Conservation (phyloP, 257 asterid species). For the Gentiana straminea region DNA sequence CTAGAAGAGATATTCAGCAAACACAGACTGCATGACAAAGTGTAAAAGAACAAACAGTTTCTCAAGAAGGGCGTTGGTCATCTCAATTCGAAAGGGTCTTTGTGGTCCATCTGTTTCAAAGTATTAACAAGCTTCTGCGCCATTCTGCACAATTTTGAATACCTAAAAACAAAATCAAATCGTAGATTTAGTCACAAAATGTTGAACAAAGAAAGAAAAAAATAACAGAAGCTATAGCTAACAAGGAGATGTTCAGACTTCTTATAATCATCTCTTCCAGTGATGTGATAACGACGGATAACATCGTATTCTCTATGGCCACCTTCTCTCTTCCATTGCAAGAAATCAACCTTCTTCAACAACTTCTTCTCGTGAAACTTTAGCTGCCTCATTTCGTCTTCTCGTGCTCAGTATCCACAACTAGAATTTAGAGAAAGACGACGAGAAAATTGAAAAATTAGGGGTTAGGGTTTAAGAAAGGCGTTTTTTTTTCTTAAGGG, state of each 20-base stretch:
- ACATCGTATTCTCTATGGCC: conserved; percentile 74
- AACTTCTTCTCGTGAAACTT: conserved; percentile 79
- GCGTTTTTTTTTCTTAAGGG: too few relatives aligned
- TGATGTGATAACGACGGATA: conserved; percentile 70
- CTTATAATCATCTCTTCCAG: conserved; percentile 86
- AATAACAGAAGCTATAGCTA: background rate
- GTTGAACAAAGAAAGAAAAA: background rate
- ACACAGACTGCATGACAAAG: background rate
- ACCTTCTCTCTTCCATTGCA: conserved; percentile 91
- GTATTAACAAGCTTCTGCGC: conserved; percentile 79
- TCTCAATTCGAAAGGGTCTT: conserved; percentile 75
- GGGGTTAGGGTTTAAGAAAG: too few relatives aligned
- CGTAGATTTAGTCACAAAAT: too few relatives aligned
- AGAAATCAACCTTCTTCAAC: conserved; percentile 62
- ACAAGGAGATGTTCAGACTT: conserved; percentile 25
- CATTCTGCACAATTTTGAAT: conserved; percentile 70
- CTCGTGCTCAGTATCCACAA: too few relatives aligned
- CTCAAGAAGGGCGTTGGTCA: conserved; percentile 84
- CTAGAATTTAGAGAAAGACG: too few relatives aligned
- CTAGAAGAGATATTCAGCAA: too few relatives aligned
- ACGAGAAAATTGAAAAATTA: too few relatives aligned
- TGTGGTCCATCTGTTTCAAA: conserved; percentile 77
- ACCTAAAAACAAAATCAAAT: conserved; percentile 31
- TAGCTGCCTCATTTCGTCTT: conserved; percentile 60
- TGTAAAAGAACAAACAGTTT: conserved; percentile 52